Evolutionary conservation across 73 alveolate genomes (phyloP), one percentile per base, ranked within the genome.

Genomic region (Paramecium bursaria): DNA sequence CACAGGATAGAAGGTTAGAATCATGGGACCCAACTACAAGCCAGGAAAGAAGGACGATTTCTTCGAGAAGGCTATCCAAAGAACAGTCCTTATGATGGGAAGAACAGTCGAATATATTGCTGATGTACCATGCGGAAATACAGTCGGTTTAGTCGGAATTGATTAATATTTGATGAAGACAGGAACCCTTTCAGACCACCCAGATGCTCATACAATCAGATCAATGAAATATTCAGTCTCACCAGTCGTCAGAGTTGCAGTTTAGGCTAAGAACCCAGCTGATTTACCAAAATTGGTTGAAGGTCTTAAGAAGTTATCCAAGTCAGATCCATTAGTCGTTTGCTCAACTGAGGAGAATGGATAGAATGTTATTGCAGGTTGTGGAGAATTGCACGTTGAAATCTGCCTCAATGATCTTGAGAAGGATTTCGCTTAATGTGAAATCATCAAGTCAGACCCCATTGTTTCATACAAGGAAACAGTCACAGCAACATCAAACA

Each of bases 241-340:
- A 46, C 99, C 99, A 25, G 99, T 97, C 90, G 99, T 97, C 87
- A 88, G 99, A 92, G 99, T 96, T 48, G 99, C 99, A 73, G 99
- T 97, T 86, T 94, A 95, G 85, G 31, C 97, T 60, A 94, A 94
- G 94, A 93, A 95, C 48, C 95, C 98, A 26, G 93, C 92, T 74
- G 98, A 95, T 75, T 80, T 92, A 74, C 96, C 98, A 17, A 95
- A 94, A 87, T 75, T 95, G 48, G 93, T 93, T 29, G 96, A 94
- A 57, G 98, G 98, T 33, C 92, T 96, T 79, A 86, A 89, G 92
- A 95, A 91, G 90, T 95, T 96, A 27, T 67, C 95, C 46, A 90
- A 93, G 85, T 85, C 94, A 29, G 98, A 96, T 75, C 97, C 96
- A 42, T 91, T 94, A 51, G 96, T 96, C 9, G 89, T 86, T 79